Base-by-base conservation (phyloP, 2,329 filamentous ascomycete genomes). In the Colletotrichum filicis region DNA sequence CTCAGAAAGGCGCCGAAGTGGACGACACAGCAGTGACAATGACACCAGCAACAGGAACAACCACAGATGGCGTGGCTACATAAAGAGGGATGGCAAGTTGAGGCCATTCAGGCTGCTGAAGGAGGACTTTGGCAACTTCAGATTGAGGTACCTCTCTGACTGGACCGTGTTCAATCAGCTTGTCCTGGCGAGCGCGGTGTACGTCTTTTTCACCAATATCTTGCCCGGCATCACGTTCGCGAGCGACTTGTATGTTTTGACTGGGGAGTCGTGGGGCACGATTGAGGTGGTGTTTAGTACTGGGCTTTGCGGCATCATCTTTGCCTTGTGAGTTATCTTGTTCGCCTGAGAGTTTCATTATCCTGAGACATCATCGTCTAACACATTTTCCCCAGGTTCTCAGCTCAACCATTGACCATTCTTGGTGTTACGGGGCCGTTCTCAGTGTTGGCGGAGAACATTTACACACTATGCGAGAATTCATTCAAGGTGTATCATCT, bases 221-320 rank as follows among this genome's bases (percentile, higher is more conserved):
- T 80, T 93, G 12, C 91, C 91, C 0, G 90, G 91, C 1, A 92
- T 92, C 76, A 92, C 91, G 0, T 92, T 92, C 80, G 90, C 90
- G 0, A 91, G 88, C 78, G 91, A 92, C 78, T 79, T 92, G 69
- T 91, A 91, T 77, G 87, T 88, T 5, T 80, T 90, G 74, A 92
- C 91, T 0, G 90, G 90, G 16, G 82, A 87, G 77, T 90, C 87
- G 32, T 92, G 90, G 89, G 90, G 90, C 0, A 91, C 91, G 1
- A 91, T 92, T 66, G 91, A 92, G 78, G 89, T 92, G 8, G 90
- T 93, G 1, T 89, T 92, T 70, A 92, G 90, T 75, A 92, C 91
- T 2, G 91, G 90, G 0, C 80, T 93, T 2, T 92, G 90, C 79
- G 90, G 90, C 1, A 79, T 92, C 55, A 88, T 92, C 32, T 92